Evolutionary conservation across 257 asterid genomes (phyloP), one percentile per base, ranked within the genome.

Genomic region (Sherardia arvensis): DNA sequence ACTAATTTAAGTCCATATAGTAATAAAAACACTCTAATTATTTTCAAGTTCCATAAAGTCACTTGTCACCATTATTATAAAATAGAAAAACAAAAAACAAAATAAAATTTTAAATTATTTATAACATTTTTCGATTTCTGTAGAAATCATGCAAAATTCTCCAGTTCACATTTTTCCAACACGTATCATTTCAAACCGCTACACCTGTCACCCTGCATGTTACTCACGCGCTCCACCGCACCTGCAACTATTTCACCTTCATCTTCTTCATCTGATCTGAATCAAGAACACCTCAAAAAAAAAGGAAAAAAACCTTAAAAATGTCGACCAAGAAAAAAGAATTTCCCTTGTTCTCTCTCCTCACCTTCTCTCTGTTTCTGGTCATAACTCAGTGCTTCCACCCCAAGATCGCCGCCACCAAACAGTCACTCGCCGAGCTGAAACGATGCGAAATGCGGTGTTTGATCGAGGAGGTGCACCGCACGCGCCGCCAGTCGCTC

Each of bases 361-460:
- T 72, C 33, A 20, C 65, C 9, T 18, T 61, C 20, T 67, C 75
- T 15, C 67, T 76, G 25, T 67, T 73, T 38, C 26, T 70, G 4
- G 68, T 68, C 14, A 10, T 43, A 3, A 43, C 51, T 20, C 51
- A 43, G 4, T 43, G 51, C 51, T 43, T 14, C 51, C 51, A 17
- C 51, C 69, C 14, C 71, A 56, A 28, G 47, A 66, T 61, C 47
- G 59, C 67, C 72, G 20, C 23, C 40, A 12, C 33, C 61, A 26
- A 48, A 25, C 58, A 70, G 59, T 69, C 73, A 0, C 73, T 55
- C 21, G 69, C 29, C 3, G 63, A 64, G 12, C 73, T 78, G 9
- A 65, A 68, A 7, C 48, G 32, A 68, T 68, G 66, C 12, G 53
- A 68, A 48, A 3, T 60, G 34, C 51, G 22, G 53, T 68, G 72